Conservation (phyloP, 2,329 filamentous ascomycete species). For the Trichoderma endophyticum region DNA sequence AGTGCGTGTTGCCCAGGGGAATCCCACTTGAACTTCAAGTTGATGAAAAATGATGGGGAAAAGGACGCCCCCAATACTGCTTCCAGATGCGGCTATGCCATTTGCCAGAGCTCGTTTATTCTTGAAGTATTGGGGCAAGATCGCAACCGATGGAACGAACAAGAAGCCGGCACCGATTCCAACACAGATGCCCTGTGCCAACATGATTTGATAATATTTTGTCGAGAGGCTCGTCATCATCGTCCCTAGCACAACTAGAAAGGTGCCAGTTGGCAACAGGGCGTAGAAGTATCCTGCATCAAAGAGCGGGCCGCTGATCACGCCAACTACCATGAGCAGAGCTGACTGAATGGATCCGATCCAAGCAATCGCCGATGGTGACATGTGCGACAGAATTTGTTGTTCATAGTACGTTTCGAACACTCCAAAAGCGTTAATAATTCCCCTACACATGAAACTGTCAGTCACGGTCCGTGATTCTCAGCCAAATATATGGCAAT, state of each 20-base stretch:
- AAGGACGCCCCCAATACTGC: background rate
- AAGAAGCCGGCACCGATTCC: slow-evolving; percentile 44
- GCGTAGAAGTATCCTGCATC: slow-evolving; percentile 45
- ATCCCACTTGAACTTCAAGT: background rate
- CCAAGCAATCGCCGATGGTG: slow-evolving; percentile 33
- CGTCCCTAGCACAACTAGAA: slow-evolving; percentile 45
- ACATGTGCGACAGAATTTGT: slow-evolving; percentile 29
- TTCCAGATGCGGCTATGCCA: background rate
- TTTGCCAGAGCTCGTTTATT: background rate
- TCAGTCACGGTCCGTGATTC: background rate
- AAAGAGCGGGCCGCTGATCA: slow-evolving; percentile 41
- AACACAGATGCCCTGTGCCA: slow-evolving; percentile 44
- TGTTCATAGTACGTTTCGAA: slow-evolving; percentile 55
- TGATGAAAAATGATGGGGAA: background rate
- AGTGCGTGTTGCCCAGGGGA: background rate
- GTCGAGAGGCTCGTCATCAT: slow-evolving; percentile 40
- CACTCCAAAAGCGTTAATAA: slow-evolving; percentile 46
- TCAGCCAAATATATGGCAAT: background rate
- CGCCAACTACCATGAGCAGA: slow-evolving; percentile 36
- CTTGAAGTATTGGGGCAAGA: slow-evolving; percentile 25
- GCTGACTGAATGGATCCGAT: slow-evolving; percentile 48
- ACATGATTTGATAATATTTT: slow-evolving; percentile 43
- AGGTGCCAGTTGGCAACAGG: slow-evolving; percentile 40
- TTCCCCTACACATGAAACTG: slow-evolving; percentile 21
- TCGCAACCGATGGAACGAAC: slow-evolving; percentile 37